These are phyloP conservation scores for Megacollybia marginata DNA, from an alignment of 768 basidiomycete species.

Conservation along the genomic window DNA sequence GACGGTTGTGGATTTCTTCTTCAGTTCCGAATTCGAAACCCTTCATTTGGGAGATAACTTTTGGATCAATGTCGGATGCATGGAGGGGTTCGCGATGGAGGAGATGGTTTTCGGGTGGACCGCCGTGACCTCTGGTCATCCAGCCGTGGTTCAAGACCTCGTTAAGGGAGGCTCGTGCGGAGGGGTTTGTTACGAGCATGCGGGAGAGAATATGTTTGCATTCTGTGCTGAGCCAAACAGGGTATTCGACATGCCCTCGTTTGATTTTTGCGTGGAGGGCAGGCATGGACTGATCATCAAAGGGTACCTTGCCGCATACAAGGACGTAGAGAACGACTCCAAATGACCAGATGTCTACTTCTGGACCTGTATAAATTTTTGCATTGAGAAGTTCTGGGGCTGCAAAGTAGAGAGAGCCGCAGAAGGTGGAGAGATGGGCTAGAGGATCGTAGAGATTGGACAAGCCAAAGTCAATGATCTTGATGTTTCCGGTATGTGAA, in stretches of 20 bases:
- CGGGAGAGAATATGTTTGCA: slow-evolving; percentile 90
- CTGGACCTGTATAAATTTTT: slow-evolving; percentile 93
- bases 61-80: slow-evolving; percentile 78
- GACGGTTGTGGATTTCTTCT: slow-evolving; percentile 73
- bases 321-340: slow-evolving; percentile 97
- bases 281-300: slow-evolving; percentile 99
- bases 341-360: slow-evolving; percentile 99
- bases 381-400: slow-evolving; percentile 97
- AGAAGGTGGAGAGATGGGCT: slow-evolving; percentile 85
- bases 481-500: slow-evolving; percentile 97
- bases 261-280: slow-evolving; percentile 99
- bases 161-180: slow-evolving; percentile 67
- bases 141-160: slow-evolving; percentile 87
- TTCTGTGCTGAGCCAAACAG: slow-evolving; percentile 93
- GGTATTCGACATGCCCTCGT: slow-evolving; percentile 93
- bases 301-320: slow-evolving; percentile 97
- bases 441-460: slow-evolving; percentile 90
- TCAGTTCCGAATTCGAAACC: slow-evolving; percentile 95
- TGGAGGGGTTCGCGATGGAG: slow-evolving; percentile 86
- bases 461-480: slow-evolving; percentile 98
- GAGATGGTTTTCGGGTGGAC: slow-evolving; percentile 78
- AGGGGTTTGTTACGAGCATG: slow-evolving; percentile 96
- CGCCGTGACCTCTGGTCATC: slow-evolving; percentile 85
- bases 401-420: slow-evolving; percentile 96
- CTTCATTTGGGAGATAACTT: slow-evolving; percentile 85